Base-by-base conservation (phyloP, 345 rosid genomes). In the Chamaenerion angustifolium region DNA sequence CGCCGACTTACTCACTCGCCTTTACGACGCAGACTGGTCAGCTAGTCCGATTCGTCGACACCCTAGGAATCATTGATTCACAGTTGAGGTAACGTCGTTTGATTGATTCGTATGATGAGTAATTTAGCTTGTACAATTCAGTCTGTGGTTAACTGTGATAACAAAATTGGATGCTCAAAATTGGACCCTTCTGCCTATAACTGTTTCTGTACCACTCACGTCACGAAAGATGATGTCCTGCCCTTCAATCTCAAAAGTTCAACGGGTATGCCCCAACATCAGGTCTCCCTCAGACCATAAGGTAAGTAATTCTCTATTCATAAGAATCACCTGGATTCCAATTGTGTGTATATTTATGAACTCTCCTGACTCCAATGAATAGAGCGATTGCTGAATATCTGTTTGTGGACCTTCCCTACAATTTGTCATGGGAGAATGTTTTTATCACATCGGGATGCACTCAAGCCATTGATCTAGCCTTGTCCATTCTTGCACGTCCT, bases 261-360 rank as follows among this genome's bases (percentile, higher is more conserved):
- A 76, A 92, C 73, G 96, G 98, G 45, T 92, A 92, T 63, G 58
- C 98, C 16, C 98, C 98, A 16, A 80, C 96, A 8, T 83, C 73
- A 48, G 95, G 98, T 52, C 96, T 87, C 58, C 93, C 94, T 15
- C 93, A 78, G 62, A 52, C 95, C 10, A 82, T 95, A 75, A 86
- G 96, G 98, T 83, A 40, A 41, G n/a, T 10, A 31, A 31, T 8
- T 21, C 25, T n/a, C n/a, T n/a, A n/a, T n/a, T n/a, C n/a, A n/a
- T n/a, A n/a, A n/a, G n/a, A n/a, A n/a, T n/a, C n/a, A n/a, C n/a
- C n/a, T n/a, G n/a, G n/a, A n/a, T n/a, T n/a, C n/a, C n/a, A n/a
- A n/a, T n/a, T n/a, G n/a, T n/a, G n/a, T n/a, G n/a, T n/a, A n/a
- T n/a, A n/a, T n/a, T n/a, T n/a, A n/a, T n/a, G n/a, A n/a, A n/a